A percentile compares a stretch with the other conserved stretches of the same genome.
Evolutionary conservation across 1,284 basidiomycete species (phyloP).

Genomic region (Meira miltonrushii): DNA sequence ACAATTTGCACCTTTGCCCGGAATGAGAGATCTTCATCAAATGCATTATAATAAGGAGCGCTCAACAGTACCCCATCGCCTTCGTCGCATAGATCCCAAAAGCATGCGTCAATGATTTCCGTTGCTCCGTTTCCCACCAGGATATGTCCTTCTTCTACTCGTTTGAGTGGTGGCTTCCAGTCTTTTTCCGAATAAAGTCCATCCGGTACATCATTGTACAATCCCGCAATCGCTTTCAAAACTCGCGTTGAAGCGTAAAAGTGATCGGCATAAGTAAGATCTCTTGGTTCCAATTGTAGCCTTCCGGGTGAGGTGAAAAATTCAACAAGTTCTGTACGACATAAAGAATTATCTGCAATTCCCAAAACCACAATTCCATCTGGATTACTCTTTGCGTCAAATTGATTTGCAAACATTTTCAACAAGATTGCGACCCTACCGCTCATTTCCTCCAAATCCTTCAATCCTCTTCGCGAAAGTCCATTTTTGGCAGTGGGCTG

Average conservation of each 20-base stretch:
- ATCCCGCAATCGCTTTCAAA: conserved; percentile 20
- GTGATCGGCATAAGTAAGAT: conserved; percentile 37
- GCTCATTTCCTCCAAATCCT: not conserved
- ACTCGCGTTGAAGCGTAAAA: conserved; percentile 22
- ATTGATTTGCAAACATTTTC: not conserved
- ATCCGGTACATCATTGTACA: conserved; percentile 27
- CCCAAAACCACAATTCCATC: not conserved
- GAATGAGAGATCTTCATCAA: conserved; percentile 30
- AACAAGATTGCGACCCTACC: not conserved
- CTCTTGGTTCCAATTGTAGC: conserved; percentile 22
- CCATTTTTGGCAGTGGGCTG: not conserved
- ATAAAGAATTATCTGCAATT: conserved; percentile 2
- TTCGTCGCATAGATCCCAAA: conserved; percentile 28
- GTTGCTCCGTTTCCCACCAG: conserved; percentile 34
- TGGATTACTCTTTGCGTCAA: not conserved
- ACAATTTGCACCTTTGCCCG: conserved; percentile 23
- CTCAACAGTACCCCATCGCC: conserved; percentile 36
- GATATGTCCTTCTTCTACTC: conserved; percentile 28
- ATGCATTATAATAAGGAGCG: conserved; percentile 33
- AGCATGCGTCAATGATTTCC: conserved; percentile 31
- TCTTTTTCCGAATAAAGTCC: conserved; percentile 18
- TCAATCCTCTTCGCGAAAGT: not conserved
- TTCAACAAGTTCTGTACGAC: conserved; percentile 13
- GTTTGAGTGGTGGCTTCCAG: conserved; percentile 18
- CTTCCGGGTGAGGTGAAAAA: conserved; percentile 20